Base-by-base conservation (phyloP, 306 rosid species). In the Vicia faba region DNA sequence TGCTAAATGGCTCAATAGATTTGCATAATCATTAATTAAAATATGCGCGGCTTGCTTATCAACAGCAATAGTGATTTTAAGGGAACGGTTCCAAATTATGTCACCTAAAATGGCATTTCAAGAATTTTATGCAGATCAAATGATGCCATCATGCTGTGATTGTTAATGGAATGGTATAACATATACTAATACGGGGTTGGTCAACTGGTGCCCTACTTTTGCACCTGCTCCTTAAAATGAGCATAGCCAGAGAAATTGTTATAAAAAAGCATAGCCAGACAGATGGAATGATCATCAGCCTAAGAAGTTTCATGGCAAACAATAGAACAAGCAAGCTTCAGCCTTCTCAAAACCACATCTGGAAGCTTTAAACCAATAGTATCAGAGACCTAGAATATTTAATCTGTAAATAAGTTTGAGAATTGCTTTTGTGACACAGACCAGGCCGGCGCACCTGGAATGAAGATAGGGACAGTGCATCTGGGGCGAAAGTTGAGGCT, bases 91-190 rank as follows among this genome's bases (percentile, higher is more conserved):
- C 43, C 43, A 71, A 56, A 31, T 15, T 35, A 31, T 23, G 35
- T 58, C 38, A 2, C 55, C 20, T 25, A 26, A 29, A 70, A 56
- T 70, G 64, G 10, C 48, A 78, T 66, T 71, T 57, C 51, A 69
- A 64, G 66, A 61, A 40, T 46, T 40, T 58, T 16, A 44, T 8
- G 43, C 11, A 15, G 31, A 44, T 23, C 14, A 44, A 31, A 31
- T 20, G 59, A 56, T n/a, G 36, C n/a, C 53, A 54, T 8, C 12
- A 26, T 29, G 59, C 18, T 54, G n/a, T 73, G 33, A 41, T 19
- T 11, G 50, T 38, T 35, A 14, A 67, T 20, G 61, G 31, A 64
- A 62, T 29, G 44, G 31, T 48, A 69, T 41, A 61, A 28, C 5
- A 31, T 14, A 53, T 14, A 39, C 40, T 2, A 43, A 70, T 11